Conservation (phyloP, 495 filamentous ascomycete species). For the Neurospora sp. region DNA sequence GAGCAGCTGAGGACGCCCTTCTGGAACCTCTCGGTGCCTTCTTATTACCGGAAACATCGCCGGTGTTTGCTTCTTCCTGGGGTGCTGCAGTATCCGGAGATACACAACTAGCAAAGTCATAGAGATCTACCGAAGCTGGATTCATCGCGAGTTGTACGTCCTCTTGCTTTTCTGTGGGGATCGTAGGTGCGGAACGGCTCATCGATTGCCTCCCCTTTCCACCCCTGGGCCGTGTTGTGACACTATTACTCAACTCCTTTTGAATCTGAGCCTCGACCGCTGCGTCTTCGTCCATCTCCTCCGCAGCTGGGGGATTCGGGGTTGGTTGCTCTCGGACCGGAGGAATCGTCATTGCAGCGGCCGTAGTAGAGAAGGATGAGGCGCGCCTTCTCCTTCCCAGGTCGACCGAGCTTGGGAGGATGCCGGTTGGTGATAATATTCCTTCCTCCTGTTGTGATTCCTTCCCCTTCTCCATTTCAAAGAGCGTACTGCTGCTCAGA, state of each 20-base stretch:
- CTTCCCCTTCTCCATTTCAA: slow-evolving; percentile 11
- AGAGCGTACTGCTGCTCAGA: slow-evolving; percentile 4
- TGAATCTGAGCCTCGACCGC: not conserved
- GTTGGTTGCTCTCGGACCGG: not conserved
- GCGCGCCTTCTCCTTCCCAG: not conserved
- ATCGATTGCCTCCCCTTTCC: not conserved
- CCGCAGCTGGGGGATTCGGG: not conserved
- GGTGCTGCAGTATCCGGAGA: slow-evolving; percentile 10
- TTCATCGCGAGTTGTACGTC: not conserved
- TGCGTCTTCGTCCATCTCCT: not conserved
- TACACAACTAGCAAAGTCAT: slow-evolving; percentile 25
- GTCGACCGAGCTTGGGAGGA: not conserved
- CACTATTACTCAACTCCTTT: not conserved
- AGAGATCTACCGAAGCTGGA: slow-evolving; percentile 15
- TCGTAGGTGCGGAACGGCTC: not conserved
- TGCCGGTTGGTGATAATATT: not conserved
- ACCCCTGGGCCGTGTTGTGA: not conserved
- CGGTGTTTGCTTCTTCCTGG: slow-evolving; percentile 2
- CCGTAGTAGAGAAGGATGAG: not conserved
- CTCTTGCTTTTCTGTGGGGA: not conserved
- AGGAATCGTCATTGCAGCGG: not conserved
- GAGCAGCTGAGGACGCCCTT: slow-evolving; percentile 7
- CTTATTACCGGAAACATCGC: not conserved
- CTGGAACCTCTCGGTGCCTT: slow-evolving; percentile 1
- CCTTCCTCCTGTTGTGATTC: not conserved